A percentile compares a stretch with the other conserved stretches of the same genome.
phyloP scores from a whole-genome alignment of 345 rosid species.

The Odontarrhena argentea region DNA sequence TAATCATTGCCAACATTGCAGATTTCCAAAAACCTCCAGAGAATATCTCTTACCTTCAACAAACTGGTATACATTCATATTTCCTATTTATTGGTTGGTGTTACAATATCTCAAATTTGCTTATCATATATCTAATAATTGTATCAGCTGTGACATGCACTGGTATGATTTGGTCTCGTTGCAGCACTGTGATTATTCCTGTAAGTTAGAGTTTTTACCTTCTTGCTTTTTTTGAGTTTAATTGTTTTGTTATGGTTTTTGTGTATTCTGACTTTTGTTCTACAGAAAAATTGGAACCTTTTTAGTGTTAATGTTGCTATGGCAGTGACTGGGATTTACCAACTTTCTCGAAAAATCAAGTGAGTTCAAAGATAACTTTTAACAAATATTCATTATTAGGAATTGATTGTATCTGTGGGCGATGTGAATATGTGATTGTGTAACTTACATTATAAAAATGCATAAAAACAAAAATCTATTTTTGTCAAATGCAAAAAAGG shows the following conservation, averaged over 20 bases:
- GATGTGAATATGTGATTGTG: too few relatives aligned
- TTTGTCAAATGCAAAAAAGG: too few relatives aligned
- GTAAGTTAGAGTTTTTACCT: slow-evolving; percentile 47
- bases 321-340: slow-evolving; percentile 86
- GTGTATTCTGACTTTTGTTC: slow-evolving; percentile 23
- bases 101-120: not conserved
- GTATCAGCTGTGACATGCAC: slow-evolving; percentile 69
- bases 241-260: not conserved
- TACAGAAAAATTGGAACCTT: slow-evolving; percentile 91
- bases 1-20: slow-evolving; percentile 54
- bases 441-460: too few relatives aligned
- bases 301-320: slow-evolving; percentile 80
- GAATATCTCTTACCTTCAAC: slow-evolving; percentile 52
- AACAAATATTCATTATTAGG: not conserved
- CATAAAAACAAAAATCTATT: too few relatives aligned
- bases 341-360: slow-evolving; percentile 77
- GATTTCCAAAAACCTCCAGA: slow-evolving; percentile 56
- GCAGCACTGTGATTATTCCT: slow-evolving; percentile 76
- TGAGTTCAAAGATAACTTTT: slow-evolving; percentile 39
- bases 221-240: not conserved
- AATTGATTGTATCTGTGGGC: too few relatives aligned
- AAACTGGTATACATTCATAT: slow-evolving; percentile 32
- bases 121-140: not conserved
- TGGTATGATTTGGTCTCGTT: slow-evolving; percentile 75
- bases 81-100: not conserved